Evolutionary conservation across 2,329 filamentous ascomycete species (phyloP).

Genomic region (Pseudophaeomoniella oleicola): DNA sequence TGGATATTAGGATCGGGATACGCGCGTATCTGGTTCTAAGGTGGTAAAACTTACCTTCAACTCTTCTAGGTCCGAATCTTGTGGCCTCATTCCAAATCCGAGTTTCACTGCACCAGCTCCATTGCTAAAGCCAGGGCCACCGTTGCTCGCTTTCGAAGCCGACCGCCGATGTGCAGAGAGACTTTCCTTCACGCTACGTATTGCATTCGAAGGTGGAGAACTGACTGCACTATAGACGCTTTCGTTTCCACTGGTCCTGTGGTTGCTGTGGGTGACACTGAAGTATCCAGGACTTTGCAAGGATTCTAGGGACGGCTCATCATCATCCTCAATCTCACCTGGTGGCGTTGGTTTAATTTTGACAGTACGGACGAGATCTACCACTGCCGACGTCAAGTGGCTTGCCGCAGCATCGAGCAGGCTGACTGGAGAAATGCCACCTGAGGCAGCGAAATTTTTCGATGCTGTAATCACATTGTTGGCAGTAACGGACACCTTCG

Average conservation of each 20-base stretch:
- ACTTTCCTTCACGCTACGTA: conserved; percentile 1
- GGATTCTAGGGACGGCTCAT: conserved; percentile 45
- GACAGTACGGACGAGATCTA: conserved; percentile 70
- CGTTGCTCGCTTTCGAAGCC: conserved; percentile 13
- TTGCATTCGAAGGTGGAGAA: conserved; percentile 38
- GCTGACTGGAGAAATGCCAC: conserved; percentile 82
- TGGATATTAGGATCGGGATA: conserved; percentile 12
- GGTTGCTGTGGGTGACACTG: conserved; percentile 35
- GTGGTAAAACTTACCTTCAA: conserved; percentile 46
- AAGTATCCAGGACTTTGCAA: conserved; percentile 57
- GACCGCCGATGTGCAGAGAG: conserved; percentile 11
- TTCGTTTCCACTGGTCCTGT: conserved; percentile 46
- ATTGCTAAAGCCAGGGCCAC: conserved; percentile 16
- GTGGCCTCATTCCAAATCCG: conserved; percentile 25
- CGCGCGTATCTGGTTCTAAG: too few species aligned
- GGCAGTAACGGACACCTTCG: conserved; percentile 76
- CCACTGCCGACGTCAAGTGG: conserved; percentile 70
- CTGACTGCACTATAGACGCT: conserved; percentile 62
- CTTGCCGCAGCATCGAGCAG: conserved; percentile 85
- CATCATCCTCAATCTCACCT: conserved; percentile 65
- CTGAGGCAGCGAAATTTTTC: conserved; percentile 74
- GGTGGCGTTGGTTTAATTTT: conserved; percentile 68
- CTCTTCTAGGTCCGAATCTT: conserved; percentile 40
- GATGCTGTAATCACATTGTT: conserved; percentile 92
- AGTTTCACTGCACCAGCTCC: conserved; percentile 14